phyloP scores from a whole-genome alignment of 805 yeast species.

The Kuraishia floccosa region DNA sequence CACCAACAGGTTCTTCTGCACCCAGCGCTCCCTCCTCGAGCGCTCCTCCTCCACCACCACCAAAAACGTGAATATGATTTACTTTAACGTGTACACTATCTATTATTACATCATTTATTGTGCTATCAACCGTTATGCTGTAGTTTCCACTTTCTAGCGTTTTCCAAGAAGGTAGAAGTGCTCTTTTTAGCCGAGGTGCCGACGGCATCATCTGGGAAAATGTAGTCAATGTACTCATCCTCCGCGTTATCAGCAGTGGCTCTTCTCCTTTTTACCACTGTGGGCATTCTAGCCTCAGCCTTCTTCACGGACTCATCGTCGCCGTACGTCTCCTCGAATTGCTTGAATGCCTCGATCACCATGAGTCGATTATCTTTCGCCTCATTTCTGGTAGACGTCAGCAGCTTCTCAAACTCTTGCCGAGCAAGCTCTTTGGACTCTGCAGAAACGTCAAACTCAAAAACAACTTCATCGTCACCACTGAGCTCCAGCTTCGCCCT shows the following conservation, averaged over 20 bases:
- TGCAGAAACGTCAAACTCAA: slow-evolving; percentile 38
- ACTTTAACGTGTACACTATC: no score
- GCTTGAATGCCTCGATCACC: slow-evolving; percentile 48
- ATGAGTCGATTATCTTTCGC: slow-evolving; percentile 33
- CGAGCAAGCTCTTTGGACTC: slow-evolving; percentile 20
- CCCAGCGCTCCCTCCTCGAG: slow-evolving; percentile 13
- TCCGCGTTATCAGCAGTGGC: slow-evolving; percentile 28
- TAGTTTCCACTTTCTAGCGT: slow-evolving; percentile 37
- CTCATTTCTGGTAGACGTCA: no score
- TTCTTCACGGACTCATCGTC: slow-evolving; percentile 18
- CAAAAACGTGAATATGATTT: slow-evolving; percentile 1
- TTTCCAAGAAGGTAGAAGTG: slow-evolving; percentile 19
- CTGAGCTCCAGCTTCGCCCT: slow-evolving; percentile 9
- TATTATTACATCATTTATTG: no score
- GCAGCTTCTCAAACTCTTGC: slow-evolving; percentile 2
- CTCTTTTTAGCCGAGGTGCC: background rate
- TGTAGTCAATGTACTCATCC: slow-evolving; percentile 46
- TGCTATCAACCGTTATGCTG: slow-evolving; percentile 4
- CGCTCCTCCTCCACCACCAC: slow-evolving; percentile 11
- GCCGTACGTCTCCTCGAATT: slow-evolving; percentile 61
- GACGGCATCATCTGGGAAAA: slow-evolving; percentile 53
- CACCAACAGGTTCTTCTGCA: slow-evolving; percentile 3
- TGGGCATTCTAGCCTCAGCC: slow-evolving; percentile 41
- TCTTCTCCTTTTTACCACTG: slow-evolving; percentile 31
- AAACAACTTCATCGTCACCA: slow-evolving; percentile 26